Evolutionary conservation across 2,329 filamentous ascomycete species (phyloP).

Genomic region (Hymenoscyphus linearis): DNA sequence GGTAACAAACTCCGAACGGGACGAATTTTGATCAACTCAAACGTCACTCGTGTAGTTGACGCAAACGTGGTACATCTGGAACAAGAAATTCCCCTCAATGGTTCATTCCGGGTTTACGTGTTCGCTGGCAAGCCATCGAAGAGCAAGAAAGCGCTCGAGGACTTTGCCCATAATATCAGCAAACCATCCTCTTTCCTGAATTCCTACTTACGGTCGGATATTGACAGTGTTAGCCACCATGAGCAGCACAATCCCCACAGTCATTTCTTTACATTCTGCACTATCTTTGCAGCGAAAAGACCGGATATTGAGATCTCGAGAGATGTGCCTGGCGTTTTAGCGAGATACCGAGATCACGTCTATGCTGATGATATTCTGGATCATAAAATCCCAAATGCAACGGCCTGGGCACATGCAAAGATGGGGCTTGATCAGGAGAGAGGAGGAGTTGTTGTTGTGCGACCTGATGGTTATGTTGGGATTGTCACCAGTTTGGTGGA

Average conservation of each 20-base stretch:
- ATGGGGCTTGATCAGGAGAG: constrained; percentile 70
- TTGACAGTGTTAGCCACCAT: constrained; percentile 62
- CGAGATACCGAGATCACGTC: constrained; percentile 73
- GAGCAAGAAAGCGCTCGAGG: constrained; percentile 58
- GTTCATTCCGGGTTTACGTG: constrained; percentile 79
- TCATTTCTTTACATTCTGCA: constrained; percentile 72
- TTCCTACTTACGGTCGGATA: constrained; percentile 57
- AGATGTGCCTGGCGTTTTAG: constrained; percentile 65
- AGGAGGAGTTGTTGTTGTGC: constrained; percentile 76
- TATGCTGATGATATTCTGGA: constrained; percentile 84
- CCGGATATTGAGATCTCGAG: constrained; percentile 66
- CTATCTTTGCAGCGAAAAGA: constrained; percentile 65
- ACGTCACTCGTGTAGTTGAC: constrained; percentile 82
- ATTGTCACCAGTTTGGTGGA: constrained; percentile 68
- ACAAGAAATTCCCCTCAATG: constrained; percentile 84
- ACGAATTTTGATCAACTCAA: constrained; percentile 68
- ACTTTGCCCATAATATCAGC: constrained; percentile 62
- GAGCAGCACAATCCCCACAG: constrained; percentile 83
- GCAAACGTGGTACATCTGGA: constrained; percentile 87
- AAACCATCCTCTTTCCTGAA: constrained; percentile 68
- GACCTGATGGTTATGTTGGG: constrained; percentile 84
- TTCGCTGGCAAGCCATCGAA: constrained; percentile 67
- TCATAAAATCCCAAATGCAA: constrained; percentile 60
- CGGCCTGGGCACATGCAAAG: constrained; percentile 77
- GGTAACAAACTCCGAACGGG: constrained; percentile 66